These are phyloP conservation scores for Penstemon eatonii DNA, from an alignment of 257 asterid species.

Conservation along the genomic window DNA sequence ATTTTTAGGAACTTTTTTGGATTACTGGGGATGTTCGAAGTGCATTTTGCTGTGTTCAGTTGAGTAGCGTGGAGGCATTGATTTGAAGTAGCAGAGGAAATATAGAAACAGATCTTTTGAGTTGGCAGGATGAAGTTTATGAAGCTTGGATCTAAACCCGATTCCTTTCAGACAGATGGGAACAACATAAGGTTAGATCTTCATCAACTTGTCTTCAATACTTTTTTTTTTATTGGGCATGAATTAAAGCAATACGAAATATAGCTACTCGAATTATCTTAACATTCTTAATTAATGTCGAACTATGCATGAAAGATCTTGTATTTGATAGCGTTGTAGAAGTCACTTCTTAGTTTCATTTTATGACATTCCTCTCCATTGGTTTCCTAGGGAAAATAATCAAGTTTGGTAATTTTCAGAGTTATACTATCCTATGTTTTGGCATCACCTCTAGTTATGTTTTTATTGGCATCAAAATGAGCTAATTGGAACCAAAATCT, in stretches of 20 bases:
- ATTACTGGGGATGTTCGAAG: conserved; percentile 31
- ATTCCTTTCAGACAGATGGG: conserved; percentile 57
- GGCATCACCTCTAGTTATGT: too few species aligned
- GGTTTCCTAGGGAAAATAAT: too few species aligned
- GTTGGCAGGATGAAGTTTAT: conserved; percentile 64
- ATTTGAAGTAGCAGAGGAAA: conserved; percentile 22
- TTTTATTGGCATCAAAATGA: too few species aligned
- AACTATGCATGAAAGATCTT: not conserved
- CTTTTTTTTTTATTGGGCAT: too few species aligned
- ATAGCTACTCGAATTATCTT: conserved; percentile 10
- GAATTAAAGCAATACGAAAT: not conserved
- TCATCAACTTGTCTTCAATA: too few species aligned
- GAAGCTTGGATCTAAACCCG: conserved; percentile 82
- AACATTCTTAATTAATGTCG: not conserved
- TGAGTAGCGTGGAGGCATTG: conserved; percentile 27
- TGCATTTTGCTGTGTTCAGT: conserved; percentile 25
- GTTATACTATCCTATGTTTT: too few species aligned
- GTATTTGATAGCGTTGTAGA: too few species aligned
- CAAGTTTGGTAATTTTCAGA: too few species aligned
- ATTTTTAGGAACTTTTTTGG: conserved; percentile 28
- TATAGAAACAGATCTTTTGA: conserved; percentile 31
- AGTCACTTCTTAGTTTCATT: too few species aligned
- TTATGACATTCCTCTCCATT: too few species aligned
- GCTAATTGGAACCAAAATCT: too few species aligned
- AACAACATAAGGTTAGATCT: conserved; percentile 59